Evolutionary conservation across 2,329 filamentous ascomycete genomes (phyloP), one percentile per base, ranked within the genome.

Genomic region (Talaromyces sp.): DNA sequence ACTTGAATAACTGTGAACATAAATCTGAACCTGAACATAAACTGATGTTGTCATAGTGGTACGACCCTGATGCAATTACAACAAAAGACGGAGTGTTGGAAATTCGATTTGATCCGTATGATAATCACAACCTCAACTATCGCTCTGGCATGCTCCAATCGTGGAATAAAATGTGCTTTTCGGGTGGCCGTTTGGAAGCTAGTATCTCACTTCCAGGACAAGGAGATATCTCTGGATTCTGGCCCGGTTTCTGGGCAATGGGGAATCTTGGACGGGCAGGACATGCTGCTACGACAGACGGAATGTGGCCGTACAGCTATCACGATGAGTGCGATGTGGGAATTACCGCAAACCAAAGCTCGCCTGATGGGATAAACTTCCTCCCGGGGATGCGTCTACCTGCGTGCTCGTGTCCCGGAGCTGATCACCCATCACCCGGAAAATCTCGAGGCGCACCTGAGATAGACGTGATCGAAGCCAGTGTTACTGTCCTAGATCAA

Each of bases 191-290:
- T 55, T 70, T 91, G 15, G 88, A 91, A 75, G 87, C 87, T 22
- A 88, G 85, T 68, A 85, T 90, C 58, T 90, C 88, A 4, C 77
- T 91, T 6, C 88, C 88, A 15, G 88, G 88, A 17, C 75, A 80
- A 54, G 88, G 88, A 53, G 85, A 89, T 65, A 82, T 85, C 15
- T 81, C 85, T 60, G 88, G 88, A 61, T 88, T 90, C 74, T 91
- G 88, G 88, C 88, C 88, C 49, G 88, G 88, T 73, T 88, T 90
- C 73, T 91, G 88, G 88, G 81, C 87, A 0, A 89, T 91, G 86
- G 88, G 88, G 4, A 91, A 91, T 68, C 80, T 91, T 25, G 88
- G 85, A 42, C 81, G 88, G 65, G 85, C 88, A 28, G 88, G 88
- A 13, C 89, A 89, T 72, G 81, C 85, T 33, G 84, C 86, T 10